phyloP scores from a whole-genome alignment of 2,329 filamentous ascomycete species.

The Neopestalotiopsis clavispora region DNA sequence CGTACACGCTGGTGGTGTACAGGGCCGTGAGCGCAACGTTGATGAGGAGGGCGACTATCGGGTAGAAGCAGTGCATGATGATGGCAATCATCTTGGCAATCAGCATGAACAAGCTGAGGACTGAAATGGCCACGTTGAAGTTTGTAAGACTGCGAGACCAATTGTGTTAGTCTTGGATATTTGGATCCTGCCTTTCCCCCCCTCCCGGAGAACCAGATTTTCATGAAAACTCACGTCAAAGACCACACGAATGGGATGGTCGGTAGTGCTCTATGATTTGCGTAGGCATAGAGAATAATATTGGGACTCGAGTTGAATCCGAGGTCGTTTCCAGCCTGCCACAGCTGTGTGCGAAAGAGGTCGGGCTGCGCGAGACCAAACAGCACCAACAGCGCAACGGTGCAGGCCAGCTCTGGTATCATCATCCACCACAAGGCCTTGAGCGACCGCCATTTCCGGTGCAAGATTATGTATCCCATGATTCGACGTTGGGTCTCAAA shows the following conservation, averaged over 20 bases:
- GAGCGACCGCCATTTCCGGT: constrained; percentile 62
- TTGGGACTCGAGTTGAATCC: constrained; percentile 77
- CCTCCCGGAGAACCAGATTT: neutral
- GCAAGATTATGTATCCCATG: constrained; percentile 61
- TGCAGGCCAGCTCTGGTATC: constrained; percentile 67
- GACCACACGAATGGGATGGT: constrained; percentile 75
- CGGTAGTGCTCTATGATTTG: constrained; percentile 69
- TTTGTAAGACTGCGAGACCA: constrained; percentile 64
- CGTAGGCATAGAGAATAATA: constrained; percentile 73
- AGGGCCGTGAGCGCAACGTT: constrained; percentile 63
- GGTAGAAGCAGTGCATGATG: constrained; percentile 74
- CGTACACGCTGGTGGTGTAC: constrained; percentile 69
- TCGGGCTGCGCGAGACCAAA: constrained; percentile 77
- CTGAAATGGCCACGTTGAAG: constrained; percentile 77
- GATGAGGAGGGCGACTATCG: constrained; percentile 64
- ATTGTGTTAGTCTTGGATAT: neutral
- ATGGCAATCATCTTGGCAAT: constrained; percentile 71
- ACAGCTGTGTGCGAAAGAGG: constrained; percentile 73
- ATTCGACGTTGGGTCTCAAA: neutral
- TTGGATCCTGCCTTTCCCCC: neutral
- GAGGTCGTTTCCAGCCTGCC: constrained; percentile 72
- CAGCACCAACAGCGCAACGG: constrained; percentile 69
- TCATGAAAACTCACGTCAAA: constrained; percentile 60
- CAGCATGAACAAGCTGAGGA: constrained; percentile 77
- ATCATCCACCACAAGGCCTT: constrained; percentile 67